Evolutionary conservation across 1,139 yeast genomes (phyloP), one percentile per base, ranked within the genome.

Genomic region (Taphrina wiesneri): DNA sequence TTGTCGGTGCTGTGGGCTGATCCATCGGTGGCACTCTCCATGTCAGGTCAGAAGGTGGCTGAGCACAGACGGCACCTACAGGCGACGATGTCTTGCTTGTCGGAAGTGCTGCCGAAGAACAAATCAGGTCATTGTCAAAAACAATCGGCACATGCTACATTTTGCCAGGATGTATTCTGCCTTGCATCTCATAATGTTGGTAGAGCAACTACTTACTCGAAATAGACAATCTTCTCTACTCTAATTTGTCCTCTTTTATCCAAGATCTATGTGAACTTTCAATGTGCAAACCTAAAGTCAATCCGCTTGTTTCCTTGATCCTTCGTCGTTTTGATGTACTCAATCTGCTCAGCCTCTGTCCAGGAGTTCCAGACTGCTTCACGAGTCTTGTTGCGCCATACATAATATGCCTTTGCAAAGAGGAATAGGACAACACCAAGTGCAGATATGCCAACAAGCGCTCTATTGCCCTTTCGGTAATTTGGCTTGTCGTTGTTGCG

Each of bases 401-500:
- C 73, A 69, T 84, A 86, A 71, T 82, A 85, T 51, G 67, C 59
- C 45, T 71, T 70, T 1, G 76, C 68, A 7, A 69, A 47, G 0
- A 68, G 25, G 17, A 70, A 61, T 3, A 72, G 46, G 6, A 68
- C 72, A 17, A 73, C 67, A 5, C 74, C 70, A 1, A 75, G 73
- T 6, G 75, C 62, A 0, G 79, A 75, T 41, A 82, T 71, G 0
- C 78, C 80, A 61, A 85, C 72, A 23, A 81, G 72, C 46, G 77
- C 78, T 28, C 75, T 69, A 70, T 86, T 85, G 34, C 90, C 90
- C 34, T 82, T 74, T 59, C 78, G 79, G 43, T 0, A 87, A 30
- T 77, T 72, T 0, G 91, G 91, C 32, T 79, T 80, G 72, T 87
- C 91, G 60, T 80, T 81, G 0, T 75, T 73, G 66, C 85, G 78